Evolutionary conservation across 768 basidiomycete species (phyloP).

Genomic region (Xerocomellus chrysenteron): DNA sequence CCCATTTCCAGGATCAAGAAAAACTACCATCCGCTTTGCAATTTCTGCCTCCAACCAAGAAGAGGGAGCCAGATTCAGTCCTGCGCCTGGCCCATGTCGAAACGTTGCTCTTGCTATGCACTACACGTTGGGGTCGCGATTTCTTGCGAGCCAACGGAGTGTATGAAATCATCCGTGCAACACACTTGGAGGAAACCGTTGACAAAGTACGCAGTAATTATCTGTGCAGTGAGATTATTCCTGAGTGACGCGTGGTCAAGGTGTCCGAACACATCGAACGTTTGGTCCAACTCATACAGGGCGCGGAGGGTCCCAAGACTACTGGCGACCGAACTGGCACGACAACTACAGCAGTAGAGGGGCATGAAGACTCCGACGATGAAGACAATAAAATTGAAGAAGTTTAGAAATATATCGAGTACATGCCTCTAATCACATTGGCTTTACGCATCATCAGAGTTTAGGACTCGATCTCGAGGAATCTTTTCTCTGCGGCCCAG

Average conservation of each 20-base stretch:
- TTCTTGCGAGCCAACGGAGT: constrained; percentile 76
- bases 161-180: constrained; percentile 78
- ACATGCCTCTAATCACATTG: constrained; percentile 10
- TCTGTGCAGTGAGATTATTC: background rate
- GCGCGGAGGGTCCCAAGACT: constrained; percentile 63
- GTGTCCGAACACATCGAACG: constrained; percentile 86
- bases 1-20: constrained; percentile 76
- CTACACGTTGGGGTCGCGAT: constrained; percentile 86
- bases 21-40: constrained; percentile 80
- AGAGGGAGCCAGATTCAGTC: constrained; percentile 72
- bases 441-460: constrained; percentile 1
- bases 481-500: background rate
- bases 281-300: constrained; percentile 81
- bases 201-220: constrained; percentile 56
- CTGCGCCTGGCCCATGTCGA: constrained; percentile 87
- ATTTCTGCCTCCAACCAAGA: constrained; percentile 83
- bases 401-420: constrained; percentile 44
- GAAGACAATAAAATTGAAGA: constrained; percentile 78
- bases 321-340: constrained; percentile 37
- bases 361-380: constrained; percentile 43
- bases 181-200: constrained; percentile 76
- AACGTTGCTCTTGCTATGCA: constrained; percentile 83
- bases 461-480: background rate
- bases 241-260: constrained; percentile 36
- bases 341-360: constrained; percentile 16